Percentiles rank a stretch among this genome's conserved stretches.
These are phyloP conservation scores for Cutaneotrichosporon sp. DNA, from an alignment of 1,284 basidiomycete species.

Conservation along the genomic window DNA sequence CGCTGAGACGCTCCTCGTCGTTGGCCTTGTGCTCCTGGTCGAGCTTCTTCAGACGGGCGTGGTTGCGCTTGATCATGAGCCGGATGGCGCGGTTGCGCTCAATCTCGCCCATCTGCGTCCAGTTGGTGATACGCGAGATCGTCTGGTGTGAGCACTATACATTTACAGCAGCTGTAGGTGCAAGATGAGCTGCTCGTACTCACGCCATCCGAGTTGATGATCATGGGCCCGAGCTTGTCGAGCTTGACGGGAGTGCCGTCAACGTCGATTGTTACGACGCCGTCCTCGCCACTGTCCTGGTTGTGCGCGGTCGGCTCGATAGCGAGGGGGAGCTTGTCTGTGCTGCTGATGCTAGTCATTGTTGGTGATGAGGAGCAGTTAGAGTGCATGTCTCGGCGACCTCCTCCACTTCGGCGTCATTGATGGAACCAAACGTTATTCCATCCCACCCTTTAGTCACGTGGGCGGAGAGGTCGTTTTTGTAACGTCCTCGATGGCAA, in stretches of 20 bases:
- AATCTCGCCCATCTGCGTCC: slow-evolving; percentile 46
- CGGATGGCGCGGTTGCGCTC: slow-evolving; percentile 53
- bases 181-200: slow-evolving; percentile 23
- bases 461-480: background rate
- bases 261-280: slow-evolving; percentile 38
- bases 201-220: slow-evolving; percentile 54
- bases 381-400: background rate
- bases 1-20: slow-evolving; percentile 22
- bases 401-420: background rate
- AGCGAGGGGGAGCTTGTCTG: slow-evolving; percentile 11
- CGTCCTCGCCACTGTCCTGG: slow-evolving; percentile 18
- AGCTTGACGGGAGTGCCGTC: slow-evolving; percentile 48
- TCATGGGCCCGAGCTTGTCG: slow-evolving; percentile 52
- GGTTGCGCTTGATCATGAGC: slow-evolving; percentile 52
- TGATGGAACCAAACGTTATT: slow-evolving; percentile 2
- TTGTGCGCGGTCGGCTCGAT: slow-evolving; percentile 15
- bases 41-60: slow-evolving; percentile 45
- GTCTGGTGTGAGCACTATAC: slow-evolving; percentile 36
- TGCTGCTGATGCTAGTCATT: slow-evolving; percentile 2
- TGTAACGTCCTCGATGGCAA: slow-evolving; percentile 8
- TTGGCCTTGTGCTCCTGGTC: slow-evolving; percentile 20
- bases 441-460: slow-evolving; percentile 5
- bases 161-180: no score
- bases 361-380: slow-evolving; percentile 7
- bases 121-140: slow-evolving; percentile 52